Conservation (phyloP, 2,329 filamentous ascomycete species). For the Trichocomaceae sp. region DNA sequence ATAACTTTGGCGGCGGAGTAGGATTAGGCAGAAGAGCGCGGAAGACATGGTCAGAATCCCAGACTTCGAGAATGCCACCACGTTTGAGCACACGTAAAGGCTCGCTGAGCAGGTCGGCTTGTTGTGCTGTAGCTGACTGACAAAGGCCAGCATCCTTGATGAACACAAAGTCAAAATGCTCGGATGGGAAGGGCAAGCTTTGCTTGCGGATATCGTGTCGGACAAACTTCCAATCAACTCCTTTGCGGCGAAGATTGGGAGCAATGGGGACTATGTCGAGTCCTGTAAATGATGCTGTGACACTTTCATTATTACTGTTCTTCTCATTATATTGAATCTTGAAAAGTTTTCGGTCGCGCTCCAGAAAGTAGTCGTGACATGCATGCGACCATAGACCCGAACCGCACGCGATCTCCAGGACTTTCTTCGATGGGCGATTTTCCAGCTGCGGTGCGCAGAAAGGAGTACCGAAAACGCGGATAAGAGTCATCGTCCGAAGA, state of each 20-base stretch:
- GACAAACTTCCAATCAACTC: conserved; percentile 82
- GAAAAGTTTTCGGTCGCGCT: conserved; percentile 38
- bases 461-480: conserved; percentile 73
- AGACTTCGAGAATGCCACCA: conserved; percentile 75
- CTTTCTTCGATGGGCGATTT: conserved; percentile 62
- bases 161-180: conserved; percentile 81
- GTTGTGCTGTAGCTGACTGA: conserved; percentile 51
- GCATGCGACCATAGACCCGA: conserved; percentile 84
- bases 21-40: conserved; percentile 77
- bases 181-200: conserved; percentile 71
- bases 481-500: conserved; percentile 71
- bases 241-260: conserved; percentile 58
- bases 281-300: conserved; percentile 69
- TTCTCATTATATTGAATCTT: neutral
- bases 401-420: conserved; percentile 83
- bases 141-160: conserved; percentile 74
- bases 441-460: conserved; percentile 64
- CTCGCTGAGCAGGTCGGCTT: conserved; percentile 59
- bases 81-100: conserved; percentile 68
- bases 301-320: conserved; percentile 31
- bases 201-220: conserved; percentile 73
- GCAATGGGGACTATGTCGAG: conserved; percentile 73
- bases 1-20: conserved; percentile 50
- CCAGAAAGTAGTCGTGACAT: conserved; percentile 69
- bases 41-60: conserved; percentile 81